These are phyloP conservation scores for Allium cepa DNA, from an alignment of 106 monocot species.

Conservation along the genomic window DNA sequence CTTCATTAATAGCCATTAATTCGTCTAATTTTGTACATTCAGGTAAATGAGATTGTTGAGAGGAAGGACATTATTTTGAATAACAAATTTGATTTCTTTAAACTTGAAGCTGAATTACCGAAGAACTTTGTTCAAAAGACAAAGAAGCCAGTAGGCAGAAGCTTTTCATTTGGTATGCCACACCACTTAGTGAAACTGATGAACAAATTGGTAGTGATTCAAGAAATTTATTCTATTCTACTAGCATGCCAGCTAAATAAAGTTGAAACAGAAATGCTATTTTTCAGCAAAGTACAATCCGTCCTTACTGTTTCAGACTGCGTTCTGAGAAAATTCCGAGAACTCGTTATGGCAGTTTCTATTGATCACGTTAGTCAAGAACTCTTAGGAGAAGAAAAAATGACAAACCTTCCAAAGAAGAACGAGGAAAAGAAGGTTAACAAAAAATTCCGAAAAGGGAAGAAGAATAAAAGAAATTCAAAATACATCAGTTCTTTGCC, in stretches of 20 bases:
- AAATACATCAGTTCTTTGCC: slow-evolving; percentile 22
- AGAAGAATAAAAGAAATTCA: slow-evolving; percentile 37
- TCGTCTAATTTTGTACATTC: slow-evolving; percentile 7
- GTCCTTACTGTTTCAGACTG: slow-evolving; percentile 40
- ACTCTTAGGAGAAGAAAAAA: slow-evolving; percentile 48
- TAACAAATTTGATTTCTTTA: slow-evolving; percentile 16
- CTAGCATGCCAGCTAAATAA: slow-evolving; percentile 23
- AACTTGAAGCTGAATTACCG: slow-evolving; percentile 12
- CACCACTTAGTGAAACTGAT: slow-evolving; percentile 21
- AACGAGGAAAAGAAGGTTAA: slow-evolving; percentile 16
- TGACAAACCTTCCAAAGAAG: slow-evolving; percentile 22
- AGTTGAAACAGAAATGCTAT: slow-evolving; percentile 33
- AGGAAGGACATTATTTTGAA: slow-evolving; percentile 16
- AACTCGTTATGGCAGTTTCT: slow-evolving; percentile 47
- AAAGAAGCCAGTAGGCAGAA: slow-evolving; percentile 20
- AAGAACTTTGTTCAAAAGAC: slow-evolving; percentile 14
- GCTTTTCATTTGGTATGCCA: slow-evolving; percentile 20
- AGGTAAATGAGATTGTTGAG: slow-evolving; percentile 49
- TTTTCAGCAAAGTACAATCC: slow-evolving; percentile 61
- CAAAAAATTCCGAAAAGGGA: slow-evolving; percentile 31
- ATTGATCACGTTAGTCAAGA: slow-evolving; percentile 56
- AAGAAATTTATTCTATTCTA: slow-evolving; percentile 38
- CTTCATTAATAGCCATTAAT: no score
- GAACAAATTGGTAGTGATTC: slow-evolving; percentile 42
- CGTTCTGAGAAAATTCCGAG: slow-evolving; percentile 53